phyloP scores from a whole-genome alignment of 2,329 filamentous ascomycete genomes.

The Coniochaeta hoffmannii region DNA sequence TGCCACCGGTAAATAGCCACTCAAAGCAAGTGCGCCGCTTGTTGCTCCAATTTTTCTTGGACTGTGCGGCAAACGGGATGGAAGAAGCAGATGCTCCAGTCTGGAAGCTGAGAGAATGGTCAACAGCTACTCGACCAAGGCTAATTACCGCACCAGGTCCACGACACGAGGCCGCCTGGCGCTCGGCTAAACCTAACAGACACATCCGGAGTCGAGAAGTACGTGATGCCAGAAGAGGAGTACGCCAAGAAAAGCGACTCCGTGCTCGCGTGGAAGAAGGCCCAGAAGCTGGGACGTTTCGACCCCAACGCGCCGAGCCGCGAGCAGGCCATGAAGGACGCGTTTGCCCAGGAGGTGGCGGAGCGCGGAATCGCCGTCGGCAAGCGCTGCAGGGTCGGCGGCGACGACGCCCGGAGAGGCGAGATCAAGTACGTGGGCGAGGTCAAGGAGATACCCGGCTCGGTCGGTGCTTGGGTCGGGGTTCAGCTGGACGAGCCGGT shows the following conservation, averaged over 20 bases:
- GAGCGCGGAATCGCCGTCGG: constrained; percentile 59
- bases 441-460: constrained; percentile 64
- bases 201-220: constrained; percentile 77
- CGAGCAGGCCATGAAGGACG: constrained; percentile 64
- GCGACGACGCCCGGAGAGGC: constrained; percentile 63
- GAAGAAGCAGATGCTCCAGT: neutral
- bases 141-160: constrained; percentile 47
- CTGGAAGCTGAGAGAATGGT: neutral
- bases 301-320: constrained; percentile 73
- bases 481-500: constrained; percentile 71
- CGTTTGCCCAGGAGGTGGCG: constrained; percentile 61
- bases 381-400: constrained; percentile 56
- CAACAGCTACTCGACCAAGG: neutral
- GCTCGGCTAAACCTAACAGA: constrained; percentile 76
- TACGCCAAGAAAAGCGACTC: constrained; percentile 84
- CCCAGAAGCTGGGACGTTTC: constrained; percentile 93
- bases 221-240: constrained; percentile 74
- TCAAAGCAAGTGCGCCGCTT: no score
- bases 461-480: constrained; percentile 63
- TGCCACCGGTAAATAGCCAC: no score
- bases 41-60: no score
- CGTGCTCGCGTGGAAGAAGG: constrained; percentile 91
- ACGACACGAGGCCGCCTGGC: constrained; percentile 69
- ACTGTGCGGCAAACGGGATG: no score
- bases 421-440: constrained; percentile 65